Conservation (phyloP, 345 rosid genomes). For the Rhizophora mangle region DNA sequence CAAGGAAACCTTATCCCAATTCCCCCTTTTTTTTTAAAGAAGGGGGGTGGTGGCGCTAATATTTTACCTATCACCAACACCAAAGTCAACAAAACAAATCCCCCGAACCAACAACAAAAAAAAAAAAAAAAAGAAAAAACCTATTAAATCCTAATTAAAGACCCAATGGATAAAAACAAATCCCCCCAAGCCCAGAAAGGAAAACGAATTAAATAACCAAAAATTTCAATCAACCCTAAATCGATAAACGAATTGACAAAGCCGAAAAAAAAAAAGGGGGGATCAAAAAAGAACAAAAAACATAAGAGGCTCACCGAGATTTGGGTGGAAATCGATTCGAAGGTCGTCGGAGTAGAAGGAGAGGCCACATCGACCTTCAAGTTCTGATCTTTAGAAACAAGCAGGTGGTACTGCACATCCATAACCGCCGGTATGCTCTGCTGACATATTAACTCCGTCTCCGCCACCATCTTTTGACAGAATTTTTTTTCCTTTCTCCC, state of each 20-base stretch:
- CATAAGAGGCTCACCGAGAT: constrained; percentile 37
- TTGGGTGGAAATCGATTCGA: constrained; percentile 43
- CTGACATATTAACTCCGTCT: constrained; percentile 36
- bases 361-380: constrained; percentile 28
- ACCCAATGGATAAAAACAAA: too few species aligned
- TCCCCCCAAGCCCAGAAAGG: too few species aligned
- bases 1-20: too few species aligned
- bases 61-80: too few species aligned
- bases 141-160: neutral
- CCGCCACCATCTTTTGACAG: constrained; percentile 26
- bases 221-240: too few species aligned
- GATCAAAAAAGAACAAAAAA: neutral
- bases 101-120: neutral
- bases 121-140: neutral
- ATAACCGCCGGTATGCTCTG: constrained; percentile 21
- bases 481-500: too few species aligned
- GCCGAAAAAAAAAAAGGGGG: neutral
- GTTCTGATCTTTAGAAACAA: constrained; percentile 22
- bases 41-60: too few species aligned
- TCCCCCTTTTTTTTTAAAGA: too few species aligned
- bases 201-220: too few species aligned
- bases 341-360: constrained; percentile 27
- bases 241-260: neutral
- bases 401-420: constrained; percentile 30
- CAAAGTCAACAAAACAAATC: neutral